These are phyloP conservation scores for Phaeosphaeriaceae sp. DNA, from an alignment of 2,329 filamentous ascomycete genomes.

Conservation along the genomic window DNA sequence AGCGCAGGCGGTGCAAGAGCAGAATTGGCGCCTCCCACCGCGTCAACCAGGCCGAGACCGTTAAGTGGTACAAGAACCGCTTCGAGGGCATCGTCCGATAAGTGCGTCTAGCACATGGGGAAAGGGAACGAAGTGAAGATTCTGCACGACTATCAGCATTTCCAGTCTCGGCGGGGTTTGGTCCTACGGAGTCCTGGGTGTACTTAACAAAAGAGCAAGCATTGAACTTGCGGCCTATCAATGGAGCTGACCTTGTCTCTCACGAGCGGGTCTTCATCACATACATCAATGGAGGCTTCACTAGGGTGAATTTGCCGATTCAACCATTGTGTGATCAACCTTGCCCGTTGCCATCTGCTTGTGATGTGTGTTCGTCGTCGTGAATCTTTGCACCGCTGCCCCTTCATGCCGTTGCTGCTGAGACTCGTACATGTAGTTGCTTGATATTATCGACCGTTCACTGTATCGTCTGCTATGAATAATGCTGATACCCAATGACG, in stretches of 20 bases:
- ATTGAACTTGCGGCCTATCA: slow-evolving; percentile 54
- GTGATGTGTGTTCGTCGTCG: slow-evolving; percentile 24
- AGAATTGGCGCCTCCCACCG: slow-evolving; percentile 86
- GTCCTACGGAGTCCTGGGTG: slow-evolving; percentile 49
- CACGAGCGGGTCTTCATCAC: slow-evolving; percentile 48
- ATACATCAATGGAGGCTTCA: slow-evolving; percentile 65
- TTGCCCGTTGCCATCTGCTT: slow-evolving; percentile 22
- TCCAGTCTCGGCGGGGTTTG: slow-evolving; percentile 47
- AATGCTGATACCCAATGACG: no score
- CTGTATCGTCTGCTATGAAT: no score
- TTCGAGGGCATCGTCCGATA: slow-evolving; percentile 99
- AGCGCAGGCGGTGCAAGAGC: slow-evolving; percentile 89
- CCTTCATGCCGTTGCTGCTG: no score
- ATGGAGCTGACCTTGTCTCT: slow-evolving; percentile 50
- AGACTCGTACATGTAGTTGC: no score
- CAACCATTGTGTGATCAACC: slow-evolving; percentile 62
- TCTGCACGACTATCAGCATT: slow-evolving; percentile 47
- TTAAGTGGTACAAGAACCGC: slow-evolving; percentile 97
- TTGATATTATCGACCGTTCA: no score
- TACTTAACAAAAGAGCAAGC: slow-evolving; percentile 52
- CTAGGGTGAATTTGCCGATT: slow-evolving; percentile 63
- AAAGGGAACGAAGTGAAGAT: slow-evolving; percentile 38
- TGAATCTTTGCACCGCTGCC: not conserved
- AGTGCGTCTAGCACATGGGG: slow-evolving; percentile 53
- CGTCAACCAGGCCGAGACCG: slow-evolving; percentile 92